Evolutionary conservation across 495 filamentous ascomycete genomes (phyloP), one percentile per base, ranked within the genome.

Genomic region (Podospora anserina): DNA sequence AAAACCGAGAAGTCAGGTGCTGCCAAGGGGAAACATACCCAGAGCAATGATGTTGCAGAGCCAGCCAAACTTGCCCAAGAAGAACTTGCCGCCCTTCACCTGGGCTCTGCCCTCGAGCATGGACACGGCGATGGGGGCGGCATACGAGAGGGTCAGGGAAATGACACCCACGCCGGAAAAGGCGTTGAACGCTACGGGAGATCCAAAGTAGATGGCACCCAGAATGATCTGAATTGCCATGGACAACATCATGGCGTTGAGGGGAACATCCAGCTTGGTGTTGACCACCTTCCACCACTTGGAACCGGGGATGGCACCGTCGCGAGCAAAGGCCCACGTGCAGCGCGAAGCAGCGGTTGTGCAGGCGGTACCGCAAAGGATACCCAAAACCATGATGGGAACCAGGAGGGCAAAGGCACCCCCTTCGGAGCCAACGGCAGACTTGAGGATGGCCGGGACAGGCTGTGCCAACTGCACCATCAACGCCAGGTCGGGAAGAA

Each of bases 161-260:
- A 89, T 88, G 60, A 89, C 86, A 15, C 86, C 88, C 2, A 89
- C 86, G 9, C 86, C 87, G 19, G 85, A 86, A 70, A 90, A 90
- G 13, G 86, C 87, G 61, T 85, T 88, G 77, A 83, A 84, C 26
- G 82, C 84, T 15, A 82, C 77, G 7, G 77, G 69, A 1, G 82
- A 84, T 49, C 84, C 84, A 70, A 87, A 85, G 73, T 86, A 85
- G 69, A 86, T 85, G 72, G 82, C 75, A 66, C 78, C 83, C 56
- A 79, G 76, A 5, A 82, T 27, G 59, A 83, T 77, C 68, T 85
- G 77, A 49, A 85, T 74, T 19, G 70, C 79, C 75, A 81, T 82
- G 62, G 80, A 81, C 15, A 86, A 74, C 76, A 85, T 80, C 78
- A 85, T 84, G 59, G 78, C 83, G 74, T 83, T 84, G 16, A 86